These are phyloP conservation scores for Trapa bicornis DNA, from an alignment of 345 rosid genomes.

Conservation along the genomic window DNA sequence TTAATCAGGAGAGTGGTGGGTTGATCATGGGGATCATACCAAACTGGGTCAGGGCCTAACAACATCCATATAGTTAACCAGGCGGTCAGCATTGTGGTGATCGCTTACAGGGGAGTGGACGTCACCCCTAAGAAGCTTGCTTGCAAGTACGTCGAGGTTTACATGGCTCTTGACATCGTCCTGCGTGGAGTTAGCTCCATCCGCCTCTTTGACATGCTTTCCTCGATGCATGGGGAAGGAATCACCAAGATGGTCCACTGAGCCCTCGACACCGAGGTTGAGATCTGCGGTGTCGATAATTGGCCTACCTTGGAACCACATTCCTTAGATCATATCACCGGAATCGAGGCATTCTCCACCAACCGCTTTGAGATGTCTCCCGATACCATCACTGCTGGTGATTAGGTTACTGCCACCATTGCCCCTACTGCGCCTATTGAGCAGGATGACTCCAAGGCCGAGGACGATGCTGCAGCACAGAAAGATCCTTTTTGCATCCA, in stretches of 20 bases:
- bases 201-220: constrained; percentile 84
- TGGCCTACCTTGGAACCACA: no score
- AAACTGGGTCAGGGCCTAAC: no score
- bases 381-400: constrained; percentile 74
- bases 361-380: constrained; percentile 40
- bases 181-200: constrained; percentile 82
- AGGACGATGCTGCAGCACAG: constrained; percentile 38
- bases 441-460: constrained; percentile 29
- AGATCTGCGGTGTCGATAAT: no score
- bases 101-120: constrained; percentile 74
- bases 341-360: no score
- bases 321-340: no score
- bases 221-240: constrained; percentile 89
- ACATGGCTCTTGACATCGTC: constrained; percentile 14
- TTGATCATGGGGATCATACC: no score
- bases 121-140: no score
- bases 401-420: constrained; percentile 50
- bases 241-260: neutral
- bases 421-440: constrained; percentile 38
- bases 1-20: no score
- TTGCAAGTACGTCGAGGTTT: no score
- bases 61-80: constrained; percentile 87
- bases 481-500: constrained; percentile 86
- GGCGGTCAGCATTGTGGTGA: constrained; percentile 83
- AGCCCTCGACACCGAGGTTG: no score